Evolutionary conservation across 768 basidiomycete genomes (phyloP), one percentile per base, ranked within the genome.

Genomic region (Galerina sulciceps): DNA sequence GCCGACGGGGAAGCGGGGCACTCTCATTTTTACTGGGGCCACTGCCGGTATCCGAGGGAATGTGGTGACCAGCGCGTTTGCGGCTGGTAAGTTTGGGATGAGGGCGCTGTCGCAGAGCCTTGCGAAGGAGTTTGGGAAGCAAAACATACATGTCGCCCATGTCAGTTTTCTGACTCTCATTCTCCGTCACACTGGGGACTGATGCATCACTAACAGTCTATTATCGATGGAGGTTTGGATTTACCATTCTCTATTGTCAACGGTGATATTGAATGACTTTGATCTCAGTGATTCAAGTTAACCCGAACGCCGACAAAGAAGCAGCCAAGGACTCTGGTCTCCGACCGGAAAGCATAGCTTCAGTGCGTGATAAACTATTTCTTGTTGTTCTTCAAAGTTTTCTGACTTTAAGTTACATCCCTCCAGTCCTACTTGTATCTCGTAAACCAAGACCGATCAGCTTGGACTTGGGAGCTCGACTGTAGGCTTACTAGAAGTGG

Each of bases 391-490:
- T 22, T 34, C 8, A 9, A 13, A 23, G 6, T n/a, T 13, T 17
- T 11, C 46, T 52, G 14, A 62, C 26, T 36, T n/a, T 45, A 2
- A 15, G 49, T 0, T 60, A 2, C 26, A 31, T 5, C 26, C 26
- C 8, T 0, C 26, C 1, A 91, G 90, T 73, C 86, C 1, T 90
- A 91, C 65, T 72, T 89, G 37, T 83, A 82, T 66, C 83, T 93
- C 17, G 81, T 76, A 6, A 81, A 85, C 47, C 91, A 91, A 72
- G 87, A 89, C 52, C 79, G 83, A 23, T 88, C 88, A 40, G 82
- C 87, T 6, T 89, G 83, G 87, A 87, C 88, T 6, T 92, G 89
- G 88, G 90, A 92, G 68, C 77, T 93, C 23, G 90, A 92, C 61
- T 75, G 90, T 91, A 66, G 76, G 89, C n/a, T n/a, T n/a, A n/a